A percentile compares a stretch with the other conserved stretches of the same genome.
phyloP scores from a whole-genome alignment of 1,284 basidiomycete species.

The Sphagnurus paluster region DNA sequence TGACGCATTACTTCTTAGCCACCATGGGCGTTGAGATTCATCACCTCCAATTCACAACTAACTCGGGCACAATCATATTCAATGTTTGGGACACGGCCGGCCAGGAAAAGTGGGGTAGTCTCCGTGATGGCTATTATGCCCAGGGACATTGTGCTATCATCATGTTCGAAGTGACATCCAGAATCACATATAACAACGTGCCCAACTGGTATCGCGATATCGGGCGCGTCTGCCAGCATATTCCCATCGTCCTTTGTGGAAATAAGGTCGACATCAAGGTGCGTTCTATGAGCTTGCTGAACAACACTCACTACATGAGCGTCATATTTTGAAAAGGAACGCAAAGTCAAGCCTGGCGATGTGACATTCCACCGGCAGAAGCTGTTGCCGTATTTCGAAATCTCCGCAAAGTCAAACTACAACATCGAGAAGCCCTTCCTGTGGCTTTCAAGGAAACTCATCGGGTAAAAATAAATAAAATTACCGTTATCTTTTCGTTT shows the following conservation, averaged over 20 bases:
- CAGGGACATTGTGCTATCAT: constrained; percentile 99
- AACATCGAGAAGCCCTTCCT: constrained; percentile 99
- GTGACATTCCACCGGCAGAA: constrained; percentile 99
- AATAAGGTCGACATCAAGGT: constrained; percentile 99
- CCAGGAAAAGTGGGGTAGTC: constrained; percentile 99
- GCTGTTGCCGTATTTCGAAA: constrained; percentile 99
- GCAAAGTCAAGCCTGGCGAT: constrained; percentile 98
- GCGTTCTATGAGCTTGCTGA: constrained; percentile 23
- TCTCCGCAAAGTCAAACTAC: constrained; percentile 99
- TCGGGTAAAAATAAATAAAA: constrained; percentile 84
- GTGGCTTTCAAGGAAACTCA: constrained; percentile 98
- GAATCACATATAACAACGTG: constrained; percentile 99
- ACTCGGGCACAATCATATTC: constrained; percentile 99
- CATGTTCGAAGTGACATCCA: constrained; percentile 99
- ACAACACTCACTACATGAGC: constrained; percentile 4
- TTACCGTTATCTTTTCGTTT: background rate
- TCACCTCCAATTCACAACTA: constrained; percentile 95
- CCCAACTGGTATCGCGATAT: constrained; percentile 99
- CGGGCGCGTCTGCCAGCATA: constrained; percentile 99
- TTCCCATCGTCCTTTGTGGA: constrained; percentile 98
- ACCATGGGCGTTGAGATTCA: constrained; percentile 99
- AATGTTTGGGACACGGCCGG: constrained; percentile 99
- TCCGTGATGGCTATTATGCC: constrained; percentile 98
- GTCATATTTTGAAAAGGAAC: constrained; percentile 66
- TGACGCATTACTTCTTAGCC: constrained; percentile 50